These are phyloP conservation scores for Hamigera avellanea DNA, from an alignment of 495 filamentous ascomycete genomes.

Conservation along the genomic window DNA sequence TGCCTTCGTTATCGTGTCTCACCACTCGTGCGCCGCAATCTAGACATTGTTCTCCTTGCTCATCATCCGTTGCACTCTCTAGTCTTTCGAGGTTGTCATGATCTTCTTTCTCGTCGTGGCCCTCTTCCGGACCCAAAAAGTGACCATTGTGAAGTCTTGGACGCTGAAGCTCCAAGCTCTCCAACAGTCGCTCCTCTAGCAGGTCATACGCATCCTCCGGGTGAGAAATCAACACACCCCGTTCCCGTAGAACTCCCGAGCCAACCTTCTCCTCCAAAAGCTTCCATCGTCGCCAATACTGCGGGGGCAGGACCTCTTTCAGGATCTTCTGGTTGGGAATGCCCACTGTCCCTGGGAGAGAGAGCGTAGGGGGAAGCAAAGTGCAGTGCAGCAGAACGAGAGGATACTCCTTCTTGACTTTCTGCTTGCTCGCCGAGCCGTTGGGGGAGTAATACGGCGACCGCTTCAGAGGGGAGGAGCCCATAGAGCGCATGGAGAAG, in stretches of 20 bases:
- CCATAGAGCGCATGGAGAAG: constrained; percentile 22
- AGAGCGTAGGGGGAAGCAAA: constrained; percentile 60
- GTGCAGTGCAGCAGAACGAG: constrained; percentile 85
- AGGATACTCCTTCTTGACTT: constrained; percentile 54
- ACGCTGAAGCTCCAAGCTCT: constrained; percentile 67
- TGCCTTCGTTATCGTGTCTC: constrained; percentile 15
- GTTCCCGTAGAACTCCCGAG: constrained; percentile 56
- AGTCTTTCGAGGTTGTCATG: constrained; percentile 29
- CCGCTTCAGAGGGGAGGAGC: constrained; percentile 24
- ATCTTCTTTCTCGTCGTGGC: constrained; percentile 21
- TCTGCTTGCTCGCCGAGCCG: constrained; percentile 33
- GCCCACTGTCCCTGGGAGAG: constrained; percentile 44
- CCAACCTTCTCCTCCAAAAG: constrained; percentile 66
- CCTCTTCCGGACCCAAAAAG: constrained; percentile 33
- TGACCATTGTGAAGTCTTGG: constrained; percentile 74
- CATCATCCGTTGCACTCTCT: constrained; percentile 23
- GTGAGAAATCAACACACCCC: constrained; percentile 80
- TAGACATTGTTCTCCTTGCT: constrained; percentile 45
- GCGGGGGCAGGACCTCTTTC: constrained; percentile 42
- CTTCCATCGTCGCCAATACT: constrained; percentile 60
- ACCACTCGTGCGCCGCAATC: constrained; percentile 46
- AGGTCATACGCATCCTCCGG: constrained; percentile 85
- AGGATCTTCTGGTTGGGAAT: constrained; percentile 35
- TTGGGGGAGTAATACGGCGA: constrained; percentile 37
- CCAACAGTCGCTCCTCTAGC: constrained; percentile 83